Conservation (phyloP, 768 basidiomycete species). For the Paxillus ammoniavirescens region DNA sequence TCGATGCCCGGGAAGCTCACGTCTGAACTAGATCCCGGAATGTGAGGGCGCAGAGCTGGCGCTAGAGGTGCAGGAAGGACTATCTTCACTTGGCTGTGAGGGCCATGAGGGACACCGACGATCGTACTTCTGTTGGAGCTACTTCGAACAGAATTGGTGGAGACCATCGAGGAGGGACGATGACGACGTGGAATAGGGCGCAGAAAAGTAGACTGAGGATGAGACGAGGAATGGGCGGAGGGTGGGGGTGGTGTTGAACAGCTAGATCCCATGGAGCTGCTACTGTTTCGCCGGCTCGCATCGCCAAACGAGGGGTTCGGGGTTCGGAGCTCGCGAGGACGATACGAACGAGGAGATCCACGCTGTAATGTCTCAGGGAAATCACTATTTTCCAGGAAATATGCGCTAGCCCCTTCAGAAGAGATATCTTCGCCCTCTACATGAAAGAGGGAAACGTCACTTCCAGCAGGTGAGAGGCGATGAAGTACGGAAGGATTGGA, state of each 20-base stretch:
- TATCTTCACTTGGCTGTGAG: slow-evolving; percentile 61
- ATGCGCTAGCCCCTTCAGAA: slow-evolving; percentile 12
- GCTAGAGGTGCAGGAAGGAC: slow-evolving; percentile 67
- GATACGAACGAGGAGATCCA: slow-evolving; percentile 4
- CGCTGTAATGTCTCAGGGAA: slow-evolving; percentile 1
- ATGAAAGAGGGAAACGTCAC: slow-evolving; percentile 32
- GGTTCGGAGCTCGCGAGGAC: background rate
- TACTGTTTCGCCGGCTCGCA: slow-evolving; percentile 2
- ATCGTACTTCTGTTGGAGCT: slow-evolving; percentile 38
- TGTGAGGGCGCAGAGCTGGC: slow-evolving; percentile 30
- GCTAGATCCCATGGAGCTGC: slow-evolving; percentile 5
- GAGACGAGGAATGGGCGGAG: slow-evolving; percentile 8
- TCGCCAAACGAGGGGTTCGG: slow-evolving; percentile 3
- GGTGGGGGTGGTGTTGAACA: slow-evolving; percentile 22
- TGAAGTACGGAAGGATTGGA: slow-evolving; percentile 21
- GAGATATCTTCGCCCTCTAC: slow-evolving; percentile 15
- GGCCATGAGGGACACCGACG: slow-evolving; percentile 61
- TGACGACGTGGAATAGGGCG: slow-evolving; percentile 21
- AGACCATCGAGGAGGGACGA: slow-evolving; percentile 39
- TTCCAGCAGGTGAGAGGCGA: slow-evolving; percentile 24
- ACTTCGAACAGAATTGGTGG: slow-evolving; percentile 33
- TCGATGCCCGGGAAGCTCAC: slow-evolving; percentile 9
- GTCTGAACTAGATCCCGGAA: slow-evolving; percentile 9
- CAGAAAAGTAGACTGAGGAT: slow-evolving; percentile 7
- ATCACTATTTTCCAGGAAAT: slow-evolving; percentile 13